These are phyloP conservation scores for Sphaerulina populicola DNA, from an alignment of 2,329 filamentous ascomycete species.

Conservation along the genomic window DNA sequence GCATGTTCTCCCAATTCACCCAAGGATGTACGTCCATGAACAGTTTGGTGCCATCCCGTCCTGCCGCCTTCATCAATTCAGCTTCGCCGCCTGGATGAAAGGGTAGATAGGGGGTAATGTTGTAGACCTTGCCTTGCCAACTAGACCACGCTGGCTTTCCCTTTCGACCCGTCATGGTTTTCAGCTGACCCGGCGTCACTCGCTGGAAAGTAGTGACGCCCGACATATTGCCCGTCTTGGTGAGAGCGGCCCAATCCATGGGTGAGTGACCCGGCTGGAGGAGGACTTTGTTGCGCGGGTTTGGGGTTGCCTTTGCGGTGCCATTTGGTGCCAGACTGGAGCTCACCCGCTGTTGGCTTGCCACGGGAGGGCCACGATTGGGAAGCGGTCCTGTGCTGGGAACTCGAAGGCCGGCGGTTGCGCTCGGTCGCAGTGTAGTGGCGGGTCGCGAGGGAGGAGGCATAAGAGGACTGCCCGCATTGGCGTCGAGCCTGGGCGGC, in stretches of 20 bases:
- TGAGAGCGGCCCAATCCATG: slow-evolving; percentile 87
- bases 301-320: slow-evolving; percentile 35
- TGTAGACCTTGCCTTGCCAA: slow-evolving; percentile 85
- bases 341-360: slow-evolving; percentile 36
- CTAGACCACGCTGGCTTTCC: slow-evolving; percentile 81
- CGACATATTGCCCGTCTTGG: slow-evolving; percentile 47
- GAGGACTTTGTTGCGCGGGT: slow-evolving; percentile 56
- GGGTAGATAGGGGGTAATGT: slow-evolving; percentile 77
- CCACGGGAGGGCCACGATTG: slow-evolving; percentile 36
- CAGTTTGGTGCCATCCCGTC: slow-evolving; percentile 59
- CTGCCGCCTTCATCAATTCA: slow-evolving; percentile 68
- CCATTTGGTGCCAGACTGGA: slow-evolving; percentile 28
- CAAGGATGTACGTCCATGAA: slow-evolving; percentile 59
- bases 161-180: slow-evolving; percentile 68
- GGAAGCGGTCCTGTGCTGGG: slow-evolving; percentile 44
- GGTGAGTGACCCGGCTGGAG: slow-evolving; percentile 88
- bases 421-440: slow-evolving; percentile 19
- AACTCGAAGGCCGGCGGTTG: slow-evolving; percentile 36
- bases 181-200: slow-evolving; percentile 75
- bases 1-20: slow-evolving; percentile 62
- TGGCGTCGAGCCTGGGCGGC: slow-evolving; percentile 25
- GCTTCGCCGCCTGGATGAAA: slow-evolving; percentile 84
- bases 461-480: slow-evolving; percentile 21
- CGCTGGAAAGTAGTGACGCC: slow-evolving; percentile 52
- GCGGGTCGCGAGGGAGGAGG: slow-evolving; percentile 23